Base-by-base conservation (phyloP, 495 filamentous ascomycete genomes). In the Xanthoparmelia taractica region DNA sequence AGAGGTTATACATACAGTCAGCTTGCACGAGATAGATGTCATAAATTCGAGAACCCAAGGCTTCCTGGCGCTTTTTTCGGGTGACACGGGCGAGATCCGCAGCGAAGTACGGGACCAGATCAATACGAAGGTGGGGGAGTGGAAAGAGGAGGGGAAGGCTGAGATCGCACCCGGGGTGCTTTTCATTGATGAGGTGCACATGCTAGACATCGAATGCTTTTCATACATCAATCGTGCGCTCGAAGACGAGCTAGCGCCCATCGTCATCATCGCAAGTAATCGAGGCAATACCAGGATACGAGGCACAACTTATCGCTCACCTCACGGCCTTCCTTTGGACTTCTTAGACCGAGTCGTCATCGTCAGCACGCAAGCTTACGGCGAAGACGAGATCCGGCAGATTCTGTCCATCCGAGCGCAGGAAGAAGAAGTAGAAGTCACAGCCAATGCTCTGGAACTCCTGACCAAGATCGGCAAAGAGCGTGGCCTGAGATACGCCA, bases 241-340 rank as follows among this genome's bases (percentile, higher is more conserved):
- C 29, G 94, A 99, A 73, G 88, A 87, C 29, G 92, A 96, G 66
- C 82, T 99, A 23, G 90, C 93, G 2, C 94, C 94, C 38, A 94
- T 99, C 70, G 92, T 99, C 73, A 97, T 99, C 75, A 97, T 99
- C 92, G 94, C 94, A n/a, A 94, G 89, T 81, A 99, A 99, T 75
- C 83, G 94, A 37, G 94, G 94, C 59, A 84, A 92, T 69, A 87
- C 93, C n/a, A 83, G 85, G 57, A 96, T 99, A 67, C 83, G 95
- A 15, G 94, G 95, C 38, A 99, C 95, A 38, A 90, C 87, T 68
- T 94, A 96, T 76, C 87, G 84, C 62, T 90, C 87, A 63, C 93
- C 94, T 2, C 94, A 97, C 74, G 94, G 94, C 3, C 76, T 99
- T 8, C 94, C 95, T 0, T 85, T 97, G 36, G 94, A 99, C 73